Base-by-base conservation (phyloP, 169 alveolate genomes). In the Plasmodium gallinaceum region DNA sequence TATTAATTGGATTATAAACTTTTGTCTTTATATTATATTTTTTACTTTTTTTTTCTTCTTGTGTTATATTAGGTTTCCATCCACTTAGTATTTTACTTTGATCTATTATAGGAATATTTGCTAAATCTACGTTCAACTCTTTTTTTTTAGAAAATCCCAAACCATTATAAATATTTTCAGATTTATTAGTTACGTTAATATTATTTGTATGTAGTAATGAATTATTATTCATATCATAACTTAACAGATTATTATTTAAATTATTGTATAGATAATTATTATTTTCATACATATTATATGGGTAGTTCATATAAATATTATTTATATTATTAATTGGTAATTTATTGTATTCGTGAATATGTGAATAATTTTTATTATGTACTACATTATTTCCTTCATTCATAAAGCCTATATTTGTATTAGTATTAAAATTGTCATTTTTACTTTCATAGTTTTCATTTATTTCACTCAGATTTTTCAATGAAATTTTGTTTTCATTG, bases 21-120 rank as follows among this genome's bases (percentile, higher is more conserved):
- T 80, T 80, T n/a, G 90, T 80, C 57, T 80, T 80, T 68, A 80
- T 80, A 8, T 66, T 57, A 68, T 80, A 80, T 68, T 80, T 66
- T 18, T 80, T 42, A 16, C 57, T 80, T 62, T 57, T 65, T 1
- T 42, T 65, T 52, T 80, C 71, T 68, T 80, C 90, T 43, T 80
- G 66, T 62, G 48, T 46, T 12, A 80, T 52, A 26, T 58, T 46
- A 14, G 90, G 90, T 54, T 80, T 80, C 90, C 90, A 80, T 8
- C 66, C 83, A 1, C 45, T 68, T 18, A 80, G 46, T 24, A 80
- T 80, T 80, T 80, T 65, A n/a, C 72, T 80, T 51, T 80, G 90
- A 7, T 66, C 51, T 18, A 80, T 26, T 26, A 80, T 83, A 7
- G 90, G 90, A 2, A 80, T 80, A 54, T 80, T 52, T 52, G 43